Conservation (phyloP, 1,284 basidiomycete genomes). For the Lignosus rhinocerotis region DNA sequence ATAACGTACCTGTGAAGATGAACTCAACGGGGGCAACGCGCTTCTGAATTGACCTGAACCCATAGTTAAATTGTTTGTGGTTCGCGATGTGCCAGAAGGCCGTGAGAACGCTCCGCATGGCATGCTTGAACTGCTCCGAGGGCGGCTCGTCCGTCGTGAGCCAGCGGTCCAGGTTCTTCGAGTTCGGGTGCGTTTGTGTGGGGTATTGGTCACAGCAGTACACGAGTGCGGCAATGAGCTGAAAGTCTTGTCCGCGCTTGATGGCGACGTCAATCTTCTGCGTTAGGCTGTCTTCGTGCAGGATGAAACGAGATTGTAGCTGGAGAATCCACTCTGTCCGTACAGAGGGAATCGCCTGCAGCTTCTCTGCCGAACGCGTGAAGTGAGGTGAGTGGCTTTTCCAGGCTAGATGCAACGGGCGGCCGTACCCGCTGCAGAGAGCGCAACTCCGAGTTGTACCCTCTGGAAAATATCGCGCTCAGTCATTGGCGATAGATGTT, state of each 20-base stretch:
- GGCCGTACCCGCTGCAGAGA: slow-evolving; percentile 62
- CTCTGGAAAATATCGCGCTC: slow-evolving; percentile 78
- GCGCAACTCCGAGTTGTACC: slow-evolving; percentile 71
- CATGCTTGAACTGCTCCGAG: slow-evolving; percentile 43
- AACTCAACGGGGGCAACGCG: slow-evolving; percentile 76
- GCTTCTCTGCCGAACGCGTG: slow-evolving; percentile 52
- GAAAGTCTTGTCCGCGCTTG: slow-evolving; percentile 68
- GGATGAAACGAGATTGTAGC: slow-evolving; percentile 53
- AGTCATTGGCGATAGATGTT: slow-evolving; percentile 43
- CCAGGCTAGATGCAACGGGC: not conserved
- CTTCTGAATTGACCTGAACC: slow-evolving; percentile 50
- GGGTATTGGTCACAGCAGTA: slow-evolving; percentile 60
- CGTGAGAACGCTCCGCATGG: slow-evolving; percentile 50
- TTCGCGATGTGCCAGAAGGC: slow-evolving; percentile 56
- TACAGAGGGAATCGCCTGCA: slow-evolving; percentile 68
- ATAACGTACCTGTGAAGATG: slow-evolving; percentile 62
- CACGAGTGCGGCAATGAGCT: slow-evolving; percentile 63
- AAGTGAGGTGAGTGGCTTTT: not conserved
- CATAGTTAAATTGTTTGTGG: slow-evolving; percentile 37
- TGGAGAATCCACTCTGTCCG: slow-evolving; percentile 57
- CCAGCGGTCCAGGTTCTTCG: slow-evolving; percentile 59
- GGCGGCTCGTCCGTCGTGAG: slow-evolving; percentile 48
- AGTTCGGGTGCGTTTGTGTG: slow-evolving; percentile 49
- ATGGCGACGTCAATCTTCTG: slow-evolving; percentile 57
- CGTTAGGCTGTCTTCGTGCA: slow-evolving; percentile 52